Percentiles rank a stretch among this genome's conserved stretches.
Conservation (phyloP, 805 yeast species). For the Diddensiella transvaalensis region DNA sequence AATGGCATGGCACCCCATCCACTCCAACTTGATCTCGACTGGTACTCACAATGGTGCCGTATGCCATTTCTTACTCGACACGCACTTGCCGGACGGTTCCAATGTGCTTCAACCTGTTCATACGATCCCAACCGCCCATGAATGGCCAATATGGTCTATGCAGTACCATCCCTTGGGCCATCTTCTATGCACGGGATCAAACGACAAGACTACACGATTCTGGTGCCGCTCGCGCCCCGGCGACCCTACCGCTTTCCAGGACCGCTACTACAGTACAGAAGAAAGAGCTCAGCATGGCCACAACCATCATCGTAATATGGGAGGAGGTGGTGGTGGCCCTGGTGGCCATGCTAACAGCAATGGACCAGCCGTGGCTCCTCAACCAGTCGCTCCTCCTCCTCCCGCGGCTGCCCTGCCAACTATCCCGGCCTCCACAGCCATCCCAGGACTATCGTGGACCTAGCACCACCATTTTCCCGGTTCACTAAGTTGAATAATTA, state of each 20-base stretch:
- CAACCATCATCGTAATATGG: too few relatives aligned
- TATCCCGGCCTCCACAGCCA: conserved; percentile 1
- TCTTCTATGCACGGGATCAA: conserved; percentile 84
- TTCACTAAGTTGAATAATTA: too few relatives aligned
- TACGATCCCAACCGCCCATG: conserved; percentile 86
- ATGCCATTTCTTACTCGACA: conserved; percentile 66
- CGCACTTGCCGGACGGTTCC: conserved; percentile 29
- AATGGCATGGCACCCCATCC: conserved; percentile 90
- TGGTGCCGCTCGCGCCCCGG: conserved; percentile 94
- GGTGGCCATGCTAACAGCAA: background rate
- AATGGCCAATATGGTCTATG: conserved; percentile 82
- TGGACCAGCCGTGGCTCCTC: background rate
- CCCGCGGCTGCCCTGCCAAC: background rate
- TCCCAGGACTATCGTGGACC: conserved; percentile 10
- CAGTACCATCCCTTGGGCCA: conserved; percentile 96
- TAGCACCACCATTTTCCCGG: too few relatives aligned
- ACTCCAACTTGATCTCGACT: conserved; percentile 70
- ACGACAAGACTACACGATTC: conserved; percentile 86
- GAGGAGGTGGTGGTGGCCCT: conserved; percentile 11
- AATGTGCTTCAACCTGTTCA: conserved; percentile 33
- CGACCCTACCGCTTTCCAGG: conserved; percentile 78
- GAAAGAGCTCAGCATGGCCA: conserved; percentile 15
- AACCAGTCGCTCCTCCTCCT: conserved; percentile 1
- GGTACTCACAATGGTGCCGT: conserved; percentile 90
- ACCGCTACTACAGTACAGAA: conserved; percentile 71